Conservation (phyloP, 345 rosid species). For the Linum usitatissimum region DNA sequence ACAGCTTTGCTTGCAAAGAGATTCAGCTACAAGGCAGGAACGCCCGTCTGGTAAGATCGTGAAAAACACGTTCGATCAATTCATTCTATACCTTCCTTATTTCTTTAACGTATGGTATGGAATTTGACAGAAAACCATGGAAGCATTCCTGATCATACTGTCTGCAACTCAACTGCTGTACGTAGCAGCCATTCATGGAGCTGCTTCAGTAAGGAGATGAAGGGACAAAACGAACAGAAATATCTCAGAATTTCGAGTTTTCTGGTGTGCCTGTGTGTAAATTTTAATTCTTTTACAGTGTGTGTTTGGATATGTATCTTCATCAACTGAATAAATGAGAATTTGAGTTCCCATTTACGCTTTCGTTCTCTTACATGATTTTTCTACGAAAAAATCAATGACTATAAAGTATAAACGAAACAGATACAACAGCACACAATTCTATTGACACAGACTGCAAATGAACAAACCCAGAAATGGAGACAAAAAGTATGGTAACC, state of each 20-base stretch:
- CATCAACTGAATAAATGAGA: too few relatives aligned
- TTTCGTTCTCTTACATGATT: too few relatives aligned
- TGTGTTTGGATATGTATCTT: too few relatives aligned
- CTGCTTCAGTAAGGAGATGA: slow-evolving; percentile 14
- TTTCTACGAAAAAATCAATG: too few relatives aligned
- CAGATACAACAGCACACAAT: slow-evolving; percentile 15
- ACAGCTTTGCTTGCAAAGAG: slow-evolving; percentile 86
- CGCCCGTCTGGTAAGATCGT: slow-evolving; percentile 54
- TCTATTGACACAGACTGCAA: slow-evolving; percentile 12
- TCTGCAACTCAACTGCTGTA: slow-evolving; percentile 72
- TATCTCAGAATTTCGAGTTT: background rate
- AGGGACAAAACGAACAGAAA: background rate
- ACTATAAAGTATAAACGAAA: slow-evolving; percentile 6
- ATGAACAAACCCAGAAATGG: slow-evolving; percentile 4
- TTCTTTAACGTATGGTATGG: background rate
- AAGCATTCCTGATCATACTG: slow-evolving; percentile 79
- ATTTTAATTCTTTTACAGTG: background rate
- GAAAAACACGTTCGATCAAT: background rate
- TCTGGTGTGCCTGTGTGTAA: background rate
- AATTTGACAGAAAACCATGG: slow-evolving; percentile 83
- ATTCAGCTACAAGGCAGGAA: slow-evolving; percentile 62
- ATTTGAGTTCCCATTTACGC: too few relatives aligned
- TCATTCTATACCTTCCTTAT: background rate
- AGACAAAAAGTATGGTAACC: slow-evolving; percentile 8
- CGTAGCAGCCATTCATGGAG: slow-evolving; percentile 60